Evolutionary conservation across 2,329 filamentous ascomycete genomes (phyloP).

Genomic region (Fusarium virguliforme): DNA sequence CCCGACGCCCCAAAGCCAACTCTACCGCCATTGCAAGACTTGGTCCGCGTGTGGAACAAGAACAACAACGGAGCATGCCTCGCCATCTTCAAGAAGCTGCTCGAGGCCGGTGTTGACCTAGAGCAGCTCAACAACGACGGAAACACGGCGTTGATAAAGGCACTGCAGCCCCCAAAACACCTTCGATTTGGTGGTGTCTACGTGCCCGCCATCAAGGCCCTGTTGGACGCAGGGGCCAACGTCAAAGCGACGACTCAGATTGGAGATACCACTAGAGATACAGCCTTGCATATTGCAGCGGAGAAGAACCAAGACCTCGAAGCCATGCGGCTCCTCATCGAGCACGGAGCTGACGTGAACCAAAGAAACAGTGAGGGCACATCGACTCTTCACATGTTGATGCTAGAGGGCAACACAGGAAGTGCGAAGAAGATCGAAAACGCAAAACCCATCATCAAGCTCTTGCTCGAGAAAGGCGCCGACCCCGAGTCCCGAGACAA

Average conservation of each 20-base stretch:
- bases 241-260: neutral
- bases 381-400: neutral
- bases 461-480: conserved; percentile 36
- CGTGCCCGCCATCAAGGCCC: conserved; percentile 14
- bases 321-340: conserved; percentile 28
- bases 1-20: too few species aligned
- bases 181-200: neutral
- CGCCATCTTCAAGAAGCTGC: conserved; percentile 25
- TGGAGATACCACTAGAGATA: neutral
- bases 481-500: conserved; percentile 22
- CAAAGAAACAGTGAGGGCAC: neutral
- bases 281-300: conserved; percentile 23
- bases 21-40: conserved; percentile 23
- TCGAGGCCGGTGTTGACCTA: conserved; percentile 35
- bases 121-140: conserved; percentile 18
- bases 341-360: conserved; percentile 37
- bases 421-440: neutral
- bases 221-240: conserved; percentile 34
- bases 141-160: conserved; percentile 21
- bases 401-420: too few species aligned
- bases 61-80: conserved; percentile 26
- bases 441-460: conserved; percentile 23
- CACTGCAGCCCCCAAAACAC: neutral
- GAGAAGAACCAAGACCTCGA: neutral
- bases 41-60: conserved; percentile 22